A percentile compares a stretch with the other conserved stretches of the same genome.
Conservation (phyloP, 371 early-diverging fungal species). For the Mucor saturninus region DNA sequence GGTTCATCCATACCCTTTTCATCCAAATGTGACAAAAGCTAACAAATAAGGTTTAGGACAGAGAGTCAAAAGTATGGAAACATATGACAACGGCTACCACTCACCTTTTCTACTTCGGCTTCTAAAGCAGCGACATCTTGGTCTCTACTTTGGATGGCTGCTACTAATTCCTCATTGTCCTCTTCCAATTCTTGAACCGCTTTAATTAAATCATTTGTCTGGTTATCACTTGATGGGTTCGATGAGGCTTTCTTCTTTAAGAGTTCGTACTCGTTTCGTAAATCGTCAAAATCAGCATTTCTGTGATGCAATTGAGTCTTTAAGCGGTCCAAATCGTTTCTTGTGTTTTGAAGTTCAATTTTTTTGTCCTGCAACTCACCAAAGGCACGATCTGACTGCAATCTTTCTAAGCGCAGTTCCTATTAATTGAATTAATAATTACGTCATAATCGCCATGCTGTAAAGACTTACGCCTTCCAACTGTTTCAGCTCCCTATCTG, state of each 20-base stretch:
- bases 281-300: constrained; percentile 29
- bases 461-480: constrained; percentile 10
- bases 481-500: constrained; percentile 1
- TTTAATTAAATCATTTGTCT: not conserved
- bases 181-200: constrained; percentile 13
- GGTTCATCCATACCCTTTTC: constrained; percentile 6
- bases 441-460: not conserved
- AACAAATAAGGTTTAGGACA: not conserved
- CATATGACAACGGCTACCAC: not conserved
- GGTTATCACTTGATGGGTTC: not conserved
- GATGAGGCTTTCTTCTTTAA: constrained; percentile 16
- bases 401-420: constrained; percentile 27
- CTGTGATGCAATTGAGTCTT: constrained; percentile 33
- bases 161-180: constrained; percentile 23
- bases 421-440: not conserved
- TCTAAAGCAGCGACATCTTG: constrained; percentile 42
- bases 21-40: constrained; percentile 23
- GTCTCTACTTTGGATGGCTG: constrained; percentile 35
- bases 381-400: constrained; percentile 33
- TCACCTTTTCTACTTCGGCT: constrained; percentile 39
- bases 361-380: constrained; percentile 39
- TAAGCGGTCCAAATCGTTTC: constrained; percentile 30
- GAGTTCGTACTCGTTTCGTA: constrained; percentile 28
- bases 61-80: not conserved
- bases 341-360: constrained; percentile 37